Conservation (phyloP, 2,329 filamentous ascomycete species). For the Mollisiaceae sp. region DNA sequence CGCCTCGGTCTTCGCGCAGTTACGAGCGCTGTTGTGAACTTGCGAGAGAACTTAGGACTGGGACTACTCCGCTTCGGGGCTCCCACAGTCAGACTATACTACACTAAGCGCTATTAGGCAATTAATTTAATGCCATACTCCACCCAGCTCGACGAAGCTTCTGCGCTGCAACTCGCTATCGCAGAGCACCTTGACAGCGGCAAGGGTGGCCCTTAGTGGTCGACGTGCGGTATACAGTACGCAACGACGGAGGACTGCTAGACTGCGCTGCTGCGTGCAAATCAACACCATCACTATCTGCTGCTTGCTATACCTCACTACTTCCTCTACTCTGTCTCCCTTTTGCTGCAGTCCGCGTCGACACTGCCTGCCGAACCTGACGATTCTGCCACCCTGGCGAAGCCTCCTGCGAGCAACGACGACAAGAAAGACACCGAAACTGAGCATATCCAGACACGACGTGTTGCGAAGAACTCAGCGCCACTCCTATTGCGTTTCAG, state of each 20-base stretch:
- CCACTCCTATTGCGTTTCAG: constrained; percentile 21
- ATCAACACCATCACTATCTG: constrained; percentile 1
- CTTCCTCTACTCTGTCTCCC: not conserved
- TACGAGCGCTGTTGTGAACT: too few species aligned
- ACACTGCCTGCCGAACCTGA: constrained; percentile 4
- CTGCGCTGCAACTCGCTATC: constrained; percentile 14
- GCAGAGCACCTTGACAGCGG: constrained; percentile 27
- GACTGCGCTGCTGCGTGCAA: not conserved
- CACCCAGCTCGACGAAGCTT: not conserved
- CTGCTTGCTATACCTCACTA: not conserved
- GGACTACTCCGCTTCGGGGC: constrained; percentile 5
- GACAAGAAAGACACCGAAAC: constrained; percentile 12
- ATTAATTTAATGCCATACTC: not conserved
- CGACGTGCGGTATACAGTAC: not conserved
- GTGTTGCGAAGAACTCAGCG: constrained; percentile 6
- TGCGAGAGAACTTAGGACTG: too few species aligned
- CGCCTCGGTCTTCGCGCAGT: not conserved
- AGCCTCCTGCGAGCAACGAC: not conserved
- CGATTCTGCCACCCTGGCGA: not conserved
- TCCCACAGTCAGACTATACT: not conserved
- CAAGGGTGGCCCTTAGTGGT: constrained; percentile 20
- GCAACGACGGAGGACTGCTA: not conserved
- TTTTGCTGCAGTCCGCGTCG: not conserved
- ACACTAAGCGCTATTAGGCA: constrained; percentile 8
- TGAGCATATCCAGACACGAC: not conserved